These are phyloP conservation scores for Oemleria cerasiformis DNA, from an alignment of 306 rosid genomes.

Conservation along the genomic window DNA sequence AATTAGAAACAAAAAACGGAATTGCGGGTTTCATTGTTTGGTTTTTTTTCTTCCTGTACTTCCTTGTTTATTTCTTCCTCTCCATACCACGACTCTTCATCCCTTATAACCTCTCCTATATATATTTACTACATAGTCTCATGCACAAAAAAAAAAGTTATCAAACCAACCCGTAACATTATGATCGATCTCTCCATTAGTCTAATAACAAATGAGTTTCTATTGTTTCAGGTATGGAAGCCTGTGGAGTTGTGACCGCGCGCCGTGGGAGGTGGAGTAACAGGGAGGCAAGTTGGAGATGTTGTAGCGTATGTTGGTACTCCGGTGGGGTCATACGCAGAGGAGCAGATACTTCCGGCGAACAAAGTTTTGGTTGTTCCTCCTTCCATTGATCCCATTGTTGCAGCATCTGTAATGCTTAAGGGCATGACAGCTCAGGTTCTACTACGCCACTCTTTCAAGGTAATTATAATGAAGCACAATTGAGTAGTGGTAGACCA, in stretches of 20 bases:
- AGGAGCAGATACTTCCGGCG: constrained; percentile 94
- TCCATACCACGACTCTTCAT: no score
- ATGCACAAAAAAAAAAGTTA: no score
- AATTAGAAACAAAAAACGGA: no score
- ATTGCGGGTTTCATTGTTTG: no score
- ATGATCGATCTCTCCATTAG: no score
- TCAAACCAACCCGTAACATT: no score
- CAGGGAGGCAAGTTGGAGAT: constrained; percentile 75
- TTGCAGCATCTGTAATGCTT: constrained; percentile 67
- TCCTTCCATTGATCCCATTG: constrained; percentile 60
- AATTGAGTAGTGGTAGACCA: no score
- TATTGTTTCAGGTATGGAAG: constrained; percentile 62
- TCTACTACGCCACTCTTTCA: constrained; percentile 68
- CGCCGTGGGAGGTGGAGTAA: constrained; percentile 79
- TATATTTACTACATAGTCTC: no score
- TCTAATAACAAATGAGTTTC: no score
- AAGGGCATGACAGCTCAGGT: constrained; percentile 81
- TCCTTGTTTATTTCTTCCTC: no score
- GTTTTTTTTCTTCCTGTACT: no score
- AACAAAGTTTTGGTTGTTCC: constrained; percentile 71
- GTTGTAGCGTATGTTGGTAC: constrained; percentile 66
- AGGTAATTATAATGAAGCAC: constrained; percentile 31
- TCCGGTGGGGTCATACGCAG: constrained; percentile 85
- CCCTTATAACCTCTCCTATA: no score
- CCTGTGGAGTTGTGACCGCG: constrained; percentile 80